Evolutionary conservation across 192 early-diverging fungal genomes (phyloP).

Genomic region (Powellomyces hirtus): DNA sequence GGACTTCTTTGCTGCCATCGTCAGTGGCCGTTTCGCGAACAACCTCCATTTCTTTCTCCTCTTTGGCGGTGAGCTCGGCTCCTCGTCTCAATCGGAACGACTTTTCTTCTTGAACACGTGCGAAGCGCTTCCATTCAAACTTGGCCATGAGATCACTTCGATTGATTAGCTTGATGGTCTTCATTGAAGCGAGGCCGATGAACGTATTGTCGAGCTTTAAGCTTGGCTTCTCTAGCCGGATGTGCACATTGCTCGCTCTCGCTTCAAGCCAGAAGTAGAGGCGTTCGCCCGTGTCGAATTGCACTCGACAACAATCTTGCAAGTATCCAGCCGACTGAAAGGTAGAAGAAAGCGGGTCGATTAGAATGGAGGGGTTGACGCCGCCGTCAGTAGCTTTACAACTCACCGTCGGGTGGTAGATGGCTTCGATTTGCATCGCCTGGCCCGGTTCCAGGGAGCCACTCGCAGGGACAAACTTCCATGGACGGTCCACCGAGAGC

Average conservation of each 20-base stretch:
- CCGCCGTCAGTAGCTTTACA: too few species aligned
- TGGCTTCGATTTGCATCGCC: conserved; percentile 49
- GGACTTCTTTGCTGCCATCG: background rate
- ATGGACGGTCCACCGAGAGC: conserved; percentile 36
- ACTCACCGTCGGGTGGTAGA: conserved; percentile 48
- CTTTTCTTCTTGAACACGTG: conserved; percentile 45
- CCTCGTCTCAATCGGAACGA: conserved; percentile 28
- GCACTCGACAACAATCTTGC: background rate
- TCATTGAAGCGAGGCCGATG: conserved; percentile 46
- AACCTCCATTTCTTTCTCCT: conserved; percentile 36
- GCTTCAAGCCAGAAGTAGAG: conserved; percentile 36
- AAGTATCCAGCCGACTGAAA: too few species aligned
- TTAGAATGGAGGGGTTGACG: too few species aligned
- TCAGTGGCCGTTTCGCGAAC: background rate
- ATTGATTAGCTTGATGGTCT: conserved; percentile 49
- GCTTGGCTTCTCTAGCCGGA: conserved; percentile 50
- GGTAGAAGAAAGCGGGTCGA: too few species aligned
- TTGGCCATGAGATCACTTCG: conserved; percentile 49
- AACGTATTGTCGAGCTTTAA: conserved; percentile 53
- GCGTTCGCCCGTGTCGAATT: conserved; percentile 52
- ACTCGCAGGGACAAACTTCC: conserved; percentile 32
- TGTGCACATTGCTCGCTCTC: conserved; percentile 49
- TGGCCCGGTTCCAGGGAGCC: conserved; percentile 43
- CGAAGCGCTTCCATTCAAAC: conserved; percentile 56
- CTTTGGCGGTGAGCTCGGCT: conserved; percentile 24